Percentiles rank a stretch among this genome's conserved stretches.
Evolutionary conservation across 495 filamentous ascomycete species (phyloP).

Genomic region (Xylaria palmicola): DNA sequence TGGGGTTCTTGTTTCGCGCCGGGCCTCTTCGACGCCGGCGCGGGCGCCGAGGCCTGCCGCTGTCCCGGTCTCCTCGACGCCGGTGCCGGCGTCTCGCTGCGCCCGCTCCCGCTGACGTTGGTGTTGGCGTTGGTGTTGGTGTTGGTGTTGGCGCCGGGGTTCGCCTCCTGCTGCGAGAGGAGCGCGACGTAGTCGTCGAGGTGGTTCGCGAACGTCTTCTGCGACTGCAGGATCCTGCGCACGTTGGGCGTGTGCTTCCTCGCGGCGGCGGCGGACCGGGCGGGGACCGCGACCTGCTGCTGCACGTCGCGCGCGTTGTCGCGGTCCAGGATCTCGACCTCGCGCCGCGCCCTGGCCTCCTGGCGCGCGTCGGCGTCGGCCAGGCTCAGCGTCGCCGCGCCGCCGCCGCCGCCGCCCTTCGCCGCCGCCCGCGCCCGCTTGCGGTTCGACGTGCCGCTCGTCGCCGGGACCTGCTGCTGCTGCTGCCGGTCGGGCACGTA

Average conservation of each 20-base stretch:
- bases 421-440: constrained; percentile 61
- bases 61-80: constrained; percentile 19
- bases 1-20: constrained; percentile 21
- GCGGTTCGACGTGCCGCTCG: constrained; percentile 45
- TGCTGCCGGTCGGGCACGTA: constrained; percentile 68
- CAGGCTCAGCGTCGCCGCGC: constrained; percentile 45
- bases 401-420: no score
- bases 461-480: constrained; percentile 57
- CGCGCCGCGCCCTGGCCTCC: constrained; percentile 71
- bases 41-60: not conserved
- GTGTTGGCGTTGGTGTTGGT: constrained; percentile 16
- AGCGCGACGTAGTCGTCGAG: constrained; percentile 85
- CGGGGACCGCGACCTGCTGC: constrained; percentile 66
- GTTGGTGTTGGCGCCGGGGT: constrained; percentile 20
- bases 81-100: no score
- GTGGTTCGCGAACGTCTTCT: constrained; percentile 91
- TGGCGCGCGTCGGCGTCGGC: constrained; percentile 66
- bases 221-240: constrained; percentile 84
- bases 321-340: constrained; percentile 74
- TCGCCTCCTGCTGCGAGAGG: constrained; percentile 46
- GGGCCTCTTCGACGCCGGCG: not conserved
- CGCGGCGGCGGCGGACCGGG: not conserved
- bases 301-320: constrained; percentile 72
- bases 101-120: no score
- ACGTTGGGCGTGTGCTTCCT: constrained; percentile 74